Base-by-base conservation (phyloP, 371 early-diverging fungal genomes). In the Mortierella sp. region DNA sequence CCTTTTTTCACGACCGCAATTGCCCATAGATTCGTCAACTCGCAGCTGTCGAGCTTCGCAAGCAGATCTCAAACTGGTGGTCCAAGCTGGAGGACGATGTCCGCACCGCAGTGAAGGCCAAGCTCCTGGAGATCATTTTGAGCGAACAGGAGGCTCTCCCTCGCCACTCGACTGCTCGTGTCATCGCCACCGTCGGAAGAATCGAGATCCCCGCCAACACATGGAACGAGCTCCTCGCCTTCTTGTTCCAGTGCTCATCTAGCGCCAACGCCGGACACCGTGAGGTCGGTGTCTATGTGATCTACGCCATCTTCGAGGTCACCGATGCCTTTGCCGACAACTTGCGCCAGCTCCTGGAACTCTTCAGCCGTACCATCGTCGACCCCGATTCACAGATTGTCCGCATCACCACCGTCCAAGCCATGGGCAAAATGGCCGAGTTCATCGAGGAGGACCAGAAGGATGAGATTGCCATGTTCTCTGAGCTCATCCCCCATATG, bases 321-420 rank as follows among this genome's bases (percentile, higher is more conserved):
- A 86, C 90, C 46, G 95, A 95, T 53, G 81, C 78, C 50, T 87
- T 91, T 53, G 68, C 85, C 55, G 85, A 91, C 43, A 84, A 90
- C 51, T 66, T 90, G 48, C 79, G 82, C 50, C 83, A 90, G 32
- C 66, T 95, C 41, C 87, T 93, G 69, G 83, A 86, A n/a, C 79
- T 95, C 15, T 92, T 96, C 62, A 69, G 81, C 57, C 83, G 81
- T 43, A 83, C 92, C 48, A 81, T 95, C 60, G 84, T 82, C 49
- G 96, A 96, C 60, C 91, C 94, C n/a, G 95, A 94, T 72, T 92
- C 92, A 68, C 81, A 89, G 56, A 78, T 79, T 28, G 95, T 96
- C 30, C 81, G 91, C 56, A 86, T 92, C 26, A 91, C 90, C 21
- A 91, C 95, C 5, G 73, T 94, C 21, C 87, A 87, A 85, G 91